These are phyloP conservation scores for Phytophthora syringae DNA, from an alignment of 352 stramenopile species.

Conservation along the genomic window DNA sequence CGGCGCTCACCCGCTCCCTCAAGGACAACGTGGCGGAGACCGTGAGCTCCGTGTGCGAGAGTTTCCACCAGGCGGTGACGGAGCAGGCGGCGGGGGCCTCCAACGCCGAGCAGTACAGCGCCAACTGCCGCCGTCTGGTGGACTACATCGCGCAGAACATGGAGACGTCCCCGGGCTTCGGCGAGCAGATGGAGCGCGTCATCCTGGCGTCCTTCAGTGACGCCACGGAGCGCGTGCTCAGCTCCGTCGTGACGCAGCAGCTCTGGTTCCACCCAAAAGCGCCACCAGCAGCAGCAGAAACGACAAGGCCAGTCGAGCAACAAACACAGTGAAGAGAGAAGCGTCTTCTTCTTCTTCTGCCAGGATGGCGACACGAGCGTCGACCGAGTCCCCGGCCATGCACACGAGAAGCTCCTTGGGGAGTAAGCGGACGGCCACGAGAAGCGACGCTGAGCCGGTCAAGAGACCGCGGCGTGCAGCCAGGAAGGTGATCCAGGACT, in stretches of 20 bases:
- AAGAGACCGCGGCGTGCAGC: conserved; percentile 37
- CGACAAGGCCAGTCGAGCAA: neutral
- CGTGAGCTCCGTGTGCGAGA: conserved; percentile 55
- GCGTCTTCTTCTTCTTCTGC: conserved; percentile 3
- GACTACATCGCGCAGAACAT: conserved; percentile 72
- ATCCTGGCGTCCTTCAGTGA: conserved; percentile 73
- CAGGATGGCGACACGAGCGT: conserved; percentile 12
- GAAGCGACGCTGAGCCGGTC: conserved; percentile 14
- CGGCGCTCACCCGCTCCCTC: conserved; percentile 49
- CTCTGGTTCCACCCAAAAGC: conserved; percentile 60
- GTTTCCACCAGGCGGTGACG: conserved; percentile 38
- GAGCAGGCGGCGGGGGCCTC: conserved; percentile 3
- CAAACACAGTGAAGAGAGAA: conserved; percentile 26
- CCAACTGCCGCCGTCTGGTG: conserved; percentile 62
- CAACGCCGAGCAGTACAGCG: conserved; percentile 55
- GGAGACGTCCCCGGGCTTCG: conserved; percentile 62
- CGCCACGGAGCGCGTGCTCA: conserved; percentile 54
- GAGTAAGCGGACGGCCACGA: conserved; percentile 23
- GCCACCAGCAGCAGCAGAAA: conserved; percentile 2
- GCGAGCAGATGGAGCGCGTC: conserved; percentile 71
- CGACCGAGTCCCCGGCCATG: conserved; percentile 23
- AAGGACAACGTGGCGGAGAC: conserved; percentile 55
- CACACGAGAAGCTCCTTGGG: conserved; percentile 20
- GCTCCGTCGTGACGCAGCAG: conserved; percentile 68
- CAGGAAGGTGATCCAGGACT: conserved; percentile 29